A percentile compares a stretch with the other conserved stretches of the same genome.
These are phyloP conservation scores for Arachnopeziza araneosa DNA, from an alignment of 2,329 filamentous ascomycete species.

Conservation along the genomic window DNA sequence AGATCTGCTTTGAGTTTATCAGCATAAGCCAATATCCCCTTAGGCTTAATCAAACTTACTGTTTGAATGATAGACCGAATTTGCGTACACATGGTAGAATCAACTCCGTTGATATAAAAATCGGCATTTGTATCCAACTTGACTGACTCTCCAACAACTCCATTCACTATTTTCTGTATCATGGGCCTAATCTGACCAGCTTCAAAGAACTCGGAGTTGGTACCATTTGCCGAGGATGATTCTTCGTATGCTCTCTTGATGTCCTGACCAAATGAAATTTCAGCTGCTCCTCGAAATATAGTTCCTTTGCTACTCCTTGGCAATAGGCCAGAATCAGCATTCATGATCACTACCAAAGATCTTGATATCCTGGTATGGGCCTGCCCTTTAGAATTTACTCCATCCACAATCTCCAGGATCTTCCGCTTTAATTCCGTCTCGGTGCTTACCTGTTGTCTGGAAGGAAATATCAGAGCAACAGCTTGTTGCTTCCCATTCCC, in stretches of 20 bases:
- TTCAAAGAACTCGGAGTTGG: not conserved
- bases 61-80: constrained; percentile 16
- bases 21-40: not conserved
- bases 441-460: constrained; percentile 28
- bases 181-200: not conserved
- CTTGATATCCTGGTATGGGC: constrained; percentile 45
- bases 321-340: constrained; percentile 30
- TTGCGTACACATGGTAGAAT: constrained; percentile 38
- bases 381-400: constrained; percentile 43
- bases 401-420: constrained; percentile 40
- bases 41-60: constrained; percentile 2
- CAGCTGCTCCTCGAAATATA: constrained; percentile 45
- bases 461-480: constrained; percentile 49
- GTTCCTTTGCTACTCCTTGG: constrained; percentile 61
- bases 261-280: constrained; percentile 40
- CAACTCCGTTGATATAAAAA: constrained; percentile 52
- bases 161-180: constrained; percentile 32
- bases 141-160: constrained; percentile 27
- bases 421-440: constrained; percentile 34
- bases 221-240: not conserved
- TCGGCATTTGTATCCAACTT: constrained; percentile 37
- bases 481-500: constrained; percentile 51
- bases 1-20: constrained; percentile 27
- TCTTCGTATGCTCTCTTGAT: constrained; percentile 43
- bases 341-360: constrained; percentile 42